Base-by-base conservation (phyloP, 352 stramenopile species). In the Nothophytophthora sp. region DNA sequence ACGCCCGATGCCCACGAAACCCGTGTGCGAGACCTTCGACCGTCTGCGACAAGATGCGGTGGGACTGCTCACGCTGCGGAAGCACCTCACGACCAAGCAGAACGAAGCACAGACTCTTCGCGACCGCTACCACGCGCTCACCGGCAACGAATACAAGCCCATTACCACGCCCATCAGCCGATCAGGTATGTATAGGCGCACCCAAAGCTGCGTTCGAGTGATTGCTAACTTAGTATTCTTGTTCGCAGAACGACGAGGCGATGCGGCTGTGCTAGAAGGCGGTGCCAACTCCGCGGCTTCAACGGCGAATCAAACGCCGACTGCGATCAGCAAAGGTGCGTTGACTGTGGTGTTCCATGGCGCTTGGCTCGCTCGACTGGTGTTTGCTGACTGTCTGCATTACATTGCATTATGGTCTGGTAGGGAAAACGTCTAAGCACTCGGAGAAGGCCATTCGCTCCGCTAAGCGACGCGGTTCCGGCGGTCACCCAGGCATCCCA, bases 1-100 rank as follows among this genome's bases (percentile, higher is more conserved):
- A 5, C 76, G 79, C 9, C 76, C 79, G n/a, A 88, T 90, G 74
- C 79, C 76, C 35, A 90, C 79, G 29, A 83, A 87, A 36, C 58
- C 59, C 16, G 71, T 78, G 19, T 88, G 73, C 37, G 76, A 86
- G 46, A 70, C 74, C 45, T 88, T 73, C 41, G 79, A 90, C 49
- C 61, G 55, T 7, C 43, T 90, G 18, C 69, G 79, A 6, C 73
- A 90, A 22, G 76, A 88, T 32, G 56, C 67, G 10, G 63, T 90
- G 18, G 69, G 71, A 9, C 57, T 90, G 20, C 46, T 90, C 30
- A 77, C 71, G 30, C 50, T 90, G 22, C 63, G 67, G 12, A 88
- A 90, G 35, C 64, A 86, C 28, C 45, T 90, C 5, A 70, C 70
- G n/a, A 69, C 62, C 40, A 88, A 88, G 43, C 60, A 85, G 22